phyloP scores from a whole-genome alignment of 768 basidiomycete genomes.

The Boletus edulis region DNA sequence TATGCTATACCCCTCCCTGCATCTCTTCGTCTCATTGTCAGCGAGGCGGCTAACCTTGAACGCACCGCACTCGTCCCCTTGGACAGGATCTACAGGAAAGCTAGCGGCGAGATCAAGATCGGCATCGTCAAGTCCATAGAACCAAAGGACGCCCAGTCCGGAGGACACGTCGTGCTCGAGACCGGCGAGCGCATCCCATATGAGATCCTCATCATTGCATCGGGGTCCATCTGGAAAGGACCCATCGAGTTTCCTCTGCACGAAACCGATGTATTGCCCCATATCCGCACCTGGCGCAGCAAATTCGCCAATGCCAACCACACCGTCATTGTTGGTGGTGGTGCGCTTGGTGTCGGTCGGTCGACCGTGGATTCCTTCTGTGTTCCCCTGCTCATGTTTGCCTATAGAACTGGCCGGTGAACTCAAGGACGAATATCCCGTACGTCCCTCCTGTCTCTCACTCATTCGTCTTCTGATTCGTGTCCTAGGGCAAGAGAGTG shows the following conservation, averaged over 20 bases:
- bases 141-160: slow-evolving; percentile 27
- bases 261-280: slow-evolving; percentile 25
- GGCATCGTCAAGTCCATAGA: slow-evolving; percentile 42
- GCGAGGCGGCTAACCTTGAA: slow-evolving; percentile 34
- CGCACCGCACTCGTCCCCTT: slow-evolving; percentile 48
- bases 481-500: slow-evolving; percentile 38
- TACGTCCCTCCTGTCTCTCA: slow-evolving; percentile 16
- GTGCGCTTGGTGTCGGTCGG: slow-evolving; percentile 52
- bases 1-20: slow-evolving; percentile 52
- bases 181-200: slow-evolving; percentile 50
- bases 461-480: slow-evolving; percentile 5
- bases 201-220: slow-evolving; percentile 55
- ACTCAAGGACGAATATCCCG: slow-evolving; percentile 41
- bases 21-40: slow-evolving; percentile 50
- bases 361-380: background rate
- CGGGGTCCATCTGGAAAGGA: slow-evolving; percentile 56
- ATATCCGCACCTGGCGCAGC: slow-evolving; percentile 31
- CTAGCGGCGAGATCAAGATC: slow-evolving; percentile 39
- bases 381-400: background rate
- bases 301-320: slow-evolving; percentile 35
- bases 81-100: slow-evolving; percentile 46
- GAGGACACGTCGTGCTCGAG: slow-evolving; percentile 51
- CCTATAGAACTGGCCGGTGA: slow-evolving; percentile 43
- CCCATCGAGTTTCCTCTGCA: slow-evolving; percentile 44
- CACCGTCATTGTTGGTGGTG: slow-evolving; percentile 56